These are phyloP conservation scores for Candida albicans DNA, from an alignment of 1,139 yeast genomes.

Conservation along the genomic window DNA sequence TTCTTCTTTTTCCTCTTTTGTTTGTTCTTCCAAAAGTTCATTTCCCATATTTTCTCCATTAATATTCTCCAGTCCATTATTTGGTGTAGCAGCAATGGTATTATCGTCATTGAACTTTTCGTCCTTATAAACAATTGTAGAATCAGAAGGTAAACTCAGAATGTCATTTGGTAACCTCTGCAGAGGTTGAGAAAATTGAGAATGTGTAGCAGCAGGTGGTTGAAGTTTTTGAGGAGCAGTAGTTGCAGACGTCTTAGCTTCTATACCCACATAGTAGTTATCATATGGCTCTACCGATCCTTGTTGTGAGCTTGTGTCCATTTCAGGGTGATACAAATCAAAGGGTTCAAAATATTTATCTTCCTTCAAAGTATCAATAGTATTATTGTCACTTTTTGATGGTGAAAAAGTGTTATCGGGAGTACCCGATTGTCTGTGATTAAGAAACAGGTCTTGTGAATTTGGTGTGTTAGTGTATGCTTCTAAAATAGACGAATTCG, in stretches of 20 bases:
- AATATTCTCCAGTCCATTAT: slow-evolving; percentile 18
- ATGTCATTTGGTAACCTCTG: neutral
- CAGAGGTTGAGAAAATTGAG: neutral
- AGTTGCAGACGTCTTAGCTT: neutral
- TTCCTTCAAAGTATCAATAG: slow-evolving; percentile 5
- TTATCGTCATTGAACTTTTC: neutral
- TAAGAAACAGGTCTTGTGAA: slow-evolving; percentile 6
- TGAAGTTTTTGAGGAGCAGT: neutral
- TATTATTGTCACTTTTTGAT: slow-evolving; percentile 5
- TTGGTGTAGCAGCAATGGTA: neutral
- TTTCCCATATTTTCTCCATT: slow-evolving; percentile 1
- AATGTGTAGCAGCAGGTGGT: neutral
- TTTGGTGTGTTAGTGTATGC: neutral
- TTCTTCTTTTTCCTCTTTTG: slow-evolving; percentile 7
- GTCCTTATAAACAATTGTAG: neutral
- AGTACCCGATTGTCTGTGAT: neutral
- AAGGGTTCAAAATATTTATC: slow-evolving; percentile 10
- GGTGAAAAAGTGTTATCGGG: slow-evolving; percentile 9
- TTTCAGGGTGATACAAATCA: slow-evolving; percentile 9
- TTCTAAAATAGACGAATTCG: neutral
- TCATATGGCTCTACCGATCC: slow-evolving; percentile 31
- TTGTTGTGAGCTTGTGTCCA: slow-evolving; percentile 1
- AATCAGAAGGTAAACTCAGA: neutral
- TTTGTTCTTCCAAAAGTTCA: slow-evolving; percentile 17
- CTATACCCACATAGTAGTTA: slow-evolving; percentile 21